Evolutionary conservation across 1,284 basidiomycete species (phyloP).

Genomic region (Leccinum pachyderme): DNA sequence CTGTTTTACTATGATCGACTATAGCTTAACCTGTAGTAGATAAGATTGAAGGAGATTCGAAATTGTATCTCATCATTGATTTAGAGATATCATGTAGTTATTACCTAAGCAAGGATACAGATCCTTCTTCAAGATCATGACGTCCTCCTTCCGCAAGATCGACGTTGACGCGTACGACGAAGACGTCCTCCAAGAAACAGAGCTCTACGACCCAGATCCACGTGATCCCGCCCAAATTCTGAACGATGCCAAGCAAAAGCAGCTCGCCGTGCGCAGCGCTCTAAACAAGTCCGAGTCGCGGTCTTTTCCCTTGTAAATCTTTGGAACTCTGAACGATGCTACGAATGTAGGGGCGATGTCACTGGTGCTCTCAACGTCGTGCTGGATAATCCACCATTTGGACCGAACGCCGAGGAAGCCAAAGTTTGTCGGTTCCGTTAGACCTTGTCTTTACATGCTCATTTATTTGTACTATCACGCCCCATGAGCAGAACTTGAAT

Average conservation of each 20-base stretch:
- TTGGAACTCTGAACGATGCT: not conserved
- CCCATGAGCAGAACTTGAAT: conserved; percentile 60
- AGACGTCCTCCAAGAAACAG: conserved; percentile 81
- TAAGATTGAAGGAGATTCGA: not conserved
- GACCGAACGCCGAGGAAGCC: conserved; percentile 81
- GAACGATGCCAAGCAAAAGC: conserved; percentile 75
- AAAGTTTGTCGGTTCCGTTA: conserved; percentile 58
- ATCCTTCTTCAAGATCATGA: not conserved
- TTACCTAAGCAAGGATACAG: not conserved
- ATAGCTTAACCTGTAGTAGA: not conserved
- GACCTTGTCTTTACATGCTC: not conserved
- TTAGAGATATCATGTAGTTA: not conserved
- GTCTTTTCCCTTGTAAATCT: not conserved
- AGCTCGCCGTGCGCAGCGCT: conserved; percentile 67
- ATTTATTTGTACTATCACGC: not conserved
- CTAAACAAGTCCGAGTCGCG: conserved; percentile 64
- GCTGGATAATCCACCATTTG: conserved; percentile 81
- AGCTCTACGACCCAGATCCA: conserved; percentile 87
- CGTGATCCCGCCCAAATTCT: conserved; percentile 79
- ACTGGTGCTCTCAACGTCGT: conserved; percentile 68
- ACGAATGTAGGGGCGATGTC: conserved; percentile 61
- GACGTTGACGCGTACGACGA: conserved; percentile 95
- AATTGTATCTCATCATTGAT: too few relatives aligned
- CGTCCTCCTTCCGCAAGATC: conserved; percentile 80
- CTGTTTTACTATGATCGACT: not conserved